Evolutionary conservation across 495 filamentous ascomycete species (phyloP).

Genomic region (Trichoderma virens): DNA sequence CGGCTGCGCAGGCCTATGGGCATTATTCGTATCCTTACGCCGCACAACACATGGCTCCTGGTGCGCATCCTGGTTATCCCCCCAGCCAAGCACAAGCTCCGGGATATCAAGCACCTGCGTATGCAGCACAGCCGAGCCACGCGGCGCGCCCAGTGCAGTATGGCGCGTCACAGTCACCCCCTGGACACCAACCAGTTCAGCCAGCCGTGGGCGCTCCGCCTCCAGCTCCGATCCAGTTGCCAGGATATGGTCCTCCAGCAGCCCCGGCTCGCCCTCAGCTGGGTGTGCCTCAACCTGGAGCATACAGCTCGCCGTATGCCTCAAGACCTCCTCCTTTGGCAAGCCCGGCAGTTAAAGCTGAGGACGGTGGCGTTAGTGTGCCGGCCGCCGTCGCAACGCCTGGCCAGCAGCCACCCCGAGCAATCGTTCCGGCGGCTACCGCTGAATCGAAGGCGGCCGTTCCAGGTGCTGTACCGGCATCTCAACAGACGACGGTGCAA

Average conservation of each 20-base stretch:
- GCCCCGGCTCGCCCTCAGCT: constrained; percentile 24
- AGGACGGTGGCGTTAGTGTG: background rate
- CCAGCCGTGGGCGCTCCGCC: constrained; percentile 20
- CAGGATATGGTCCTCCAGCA: constrained; percentile 23
- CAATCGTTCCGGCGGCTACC: background rate
- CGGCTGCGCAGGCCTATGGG: constrained; percentile 10
- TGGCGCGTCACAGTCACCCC: constrained; percentile 16
- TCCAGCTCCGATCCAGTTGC: constrained; percentile 26
- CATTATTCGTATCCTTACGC: constrained; percentile 19
- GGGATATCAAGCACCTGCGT: constrained; percentile 15
- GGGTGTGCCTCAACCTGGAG: constrained; percentile 17
- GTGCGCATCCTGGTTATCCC: background rate
- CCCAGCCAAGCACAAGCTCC: constrained; percentile 16
- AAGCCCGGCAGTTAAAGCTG: background rate
- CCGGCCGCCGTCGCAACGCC: background rate
- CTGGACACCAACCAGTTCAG: constrained; percentile 23
- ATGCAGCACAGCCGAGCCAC: constrained; percentile 13
- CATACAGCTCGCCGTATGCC: constrained; percentile 39
- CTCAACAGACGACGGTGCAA: constrained; percentile 8
- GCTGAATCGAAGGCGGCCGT: background rate
- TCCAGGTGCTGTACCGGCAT: background rate
- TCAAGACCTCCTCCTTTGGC: constrained; percentile 24
- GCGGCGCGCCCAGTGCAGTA: constrained; percentile 16
- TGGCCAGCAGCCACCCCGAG: background rate
- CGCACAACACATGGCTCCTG: constrained; percentile 12